Conservation (phyloP, 1,284 basidiomycete genomes). For the Pseudozyma sp. region DNA sequence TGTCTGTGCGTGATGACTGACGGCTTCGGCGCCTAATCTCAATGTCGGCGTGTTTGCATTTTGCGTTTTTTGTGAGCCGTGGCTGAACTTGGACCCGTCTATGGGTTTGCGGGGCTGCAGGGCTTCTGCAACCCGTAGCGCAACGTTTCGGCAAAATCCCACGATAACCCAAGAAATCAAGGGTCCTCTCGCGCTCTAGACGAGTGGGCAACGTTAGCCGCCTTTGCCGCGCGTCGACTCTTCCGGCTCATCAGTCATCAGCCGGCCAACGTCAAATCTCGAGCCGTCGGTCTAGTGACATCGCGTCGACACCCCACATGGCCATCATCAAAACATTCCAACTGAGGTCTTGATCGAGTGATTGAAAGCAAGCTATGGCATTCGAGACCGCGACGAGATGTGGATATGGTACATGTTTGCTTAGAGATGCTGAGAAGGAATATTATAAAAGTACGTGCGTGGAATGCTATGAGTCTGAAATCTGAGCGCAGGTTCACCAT, state of each 20-base stretch:
- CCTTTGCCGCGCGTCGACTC: slow-evolving; percentile 5
- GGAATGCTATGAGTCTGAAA: no score
- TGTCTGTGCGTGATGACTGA: neutral
- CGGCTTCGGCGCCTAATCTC: no score
- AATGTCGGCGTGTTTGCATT: no score
- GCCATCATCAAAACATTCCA: no score
- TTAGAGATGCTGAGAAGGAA: neutral
- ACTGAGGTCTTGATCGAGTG: no score
- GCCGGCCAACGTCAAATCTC: neutral
- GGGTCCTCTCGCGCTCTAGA: neutral
- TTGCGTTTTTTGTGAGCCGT: neutral
- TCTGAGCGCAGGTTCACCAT: neutral
- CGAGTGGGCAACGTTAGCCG: slow-evolving; percentile 1
- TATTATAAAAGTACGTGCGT: no score
- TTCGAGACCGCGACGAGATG: no score
- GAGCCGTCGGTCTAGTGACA: no score
- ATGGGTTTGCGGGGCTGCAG: slow-evolving; percentile 11
- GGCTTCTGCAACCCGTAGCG: slow-evolving; percentile 7
- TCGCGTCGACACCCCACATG: no score
- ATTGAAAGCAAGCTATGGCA: no score
- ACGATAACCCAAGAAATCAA: neutral
- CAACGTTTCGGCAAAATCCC: neutral
- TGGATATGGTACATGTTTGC: no score
- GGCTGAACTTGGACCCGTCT: neutral
- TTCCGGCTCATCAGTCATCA: neutral